phyloP scores from a whole-genome alignment of 768 basidiomycete genomes.

The Serendipita sp. region DNA sequence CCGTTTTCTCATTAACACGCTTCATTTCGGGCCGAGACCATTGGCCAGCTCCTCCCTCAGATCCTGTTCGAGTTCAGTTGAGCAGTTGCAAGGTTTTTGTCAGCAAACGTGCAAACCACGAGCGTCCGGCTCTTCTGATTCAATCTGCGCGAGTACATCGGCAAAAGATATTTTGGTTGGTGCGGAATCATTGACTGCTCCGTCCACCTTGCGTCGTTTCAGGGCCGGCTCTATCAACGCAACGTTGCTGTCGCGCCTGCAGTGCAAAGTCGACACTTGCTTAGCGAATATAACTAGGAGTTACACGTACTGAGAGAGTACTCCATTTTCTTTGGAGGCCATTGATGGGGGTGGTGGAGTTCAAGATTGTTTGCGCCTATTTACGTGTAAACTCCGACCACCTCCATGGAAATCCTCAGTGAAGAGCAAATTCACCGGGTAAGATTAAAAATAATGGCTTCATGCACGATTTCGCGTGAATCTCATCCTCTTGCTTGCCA shows the following conservation, averaged over 20 bases:
- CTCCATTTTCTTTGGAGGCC: background rate
- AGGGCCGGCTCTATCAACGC: background rate
- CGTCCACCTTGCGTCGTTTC: background rate
- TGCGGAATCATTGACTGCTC: background rate
- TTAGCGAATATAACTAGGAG: background rate
- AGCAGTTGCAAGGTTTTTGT: background rate
- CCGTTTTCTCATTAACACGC: conserved; percentile 38
- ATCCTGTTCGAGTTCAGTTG: conserved; percentile 24
- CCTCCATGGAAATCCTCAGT: background rate
- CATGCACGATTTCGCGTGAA: background rate
- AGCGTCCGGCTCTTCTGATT: conserved; percentile 27
- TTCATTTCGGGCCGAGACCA: conserved; percentile 55
- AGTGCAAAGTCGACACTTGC: background rate
- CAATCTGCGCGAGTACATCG: conserved; percentile 46
- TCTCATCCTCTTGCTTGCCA: background rate
- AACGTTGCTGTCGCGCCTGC: background rate
- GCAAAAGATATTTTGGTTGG: conserved; percentile 30
- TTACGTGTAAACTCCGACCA: background rate
- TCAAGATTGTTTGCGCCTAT: background rate
- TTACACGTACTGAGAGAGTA: background rate
- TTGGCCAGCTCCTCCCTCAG: conserved; percentile 60
- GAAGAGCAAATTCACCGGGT: background rate
- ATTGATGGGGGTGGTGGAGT: background rate
- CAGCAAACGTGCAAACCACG: background rate
- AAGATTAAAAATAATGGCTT: background rate